These are phyloP conservation scores for Carpinus fangiana DNA, from an alignment of 306 rosid genomes.

Conservation along the genomic window DNA sequence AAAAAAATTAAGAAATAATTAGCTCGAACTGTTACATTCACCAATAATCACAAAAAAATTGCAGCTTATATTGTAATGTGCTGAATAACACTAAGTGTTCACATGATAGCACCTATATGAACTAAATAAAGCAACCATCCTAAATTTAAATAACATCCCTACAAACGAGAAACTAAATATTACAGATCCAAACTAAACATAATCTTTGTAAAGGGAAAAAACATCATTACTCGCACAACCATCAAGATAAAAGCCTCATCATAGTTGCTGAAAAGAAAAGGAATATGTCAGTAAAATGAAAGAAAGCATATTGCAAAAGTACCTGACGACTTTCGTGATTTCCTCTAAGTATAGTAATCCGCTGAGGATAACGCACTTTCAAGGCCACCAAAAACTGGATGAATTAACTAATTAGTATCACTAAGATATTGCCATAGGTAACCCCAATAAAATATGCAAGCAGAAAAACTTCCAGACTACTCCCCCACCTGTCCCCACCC, in stretches of 20 bases:
- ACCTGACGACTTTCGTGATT: slow-evolving; percentile 99
- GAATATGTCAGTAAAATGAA: slow-evolving; percentile 14
- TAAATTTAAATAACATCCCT: not conserved
- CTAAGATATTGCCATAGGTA: slow-evolving; percentile 6
- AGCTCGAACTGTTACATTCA: slow-evolving; percentile 25
- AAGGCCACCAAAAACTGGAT: slow-evolving; percentile 91
- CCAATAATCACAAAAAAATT: slow-evolving; percentile 1
- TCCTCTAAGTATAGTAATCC: slow-evolving; percentile 98
- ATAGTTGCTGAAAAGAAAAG: not conserved
- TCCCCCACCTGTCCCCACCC: not conserved
- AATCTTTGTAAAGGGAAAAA: slow-evolving; percentile 2
- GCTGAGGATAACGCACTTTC: slow-evolving; percentile 92
- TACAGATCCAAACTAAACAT: not conserved
- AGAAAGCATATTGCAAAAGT: slow-evolving; percentile 20
- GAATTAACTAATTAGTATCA: slow-evolving; percentile 36
- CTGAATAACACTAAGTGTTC: not conserved
- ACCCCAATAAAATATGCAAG: slow-evolving; percentile 16
- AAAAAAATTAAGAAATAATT: slow-evolving; percentile 22
- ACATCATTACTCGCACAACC: not conserved
- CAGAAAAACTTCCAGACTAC: slow-evolving; percentile 21
- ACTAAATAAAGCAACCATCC: not conserved
- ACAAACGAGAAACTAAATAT: not conserved
- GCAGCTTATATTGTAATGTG: slow-evolving; percentile 15
- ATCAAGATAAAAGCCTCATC: not conserved
- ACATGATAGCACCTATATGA: not conserved